These are phyloP conservation scores for Trichoderma asperelloides DNA, from an alignment of 495 filamentous ascomycete species.

Conservation along the genomic window DNA sequence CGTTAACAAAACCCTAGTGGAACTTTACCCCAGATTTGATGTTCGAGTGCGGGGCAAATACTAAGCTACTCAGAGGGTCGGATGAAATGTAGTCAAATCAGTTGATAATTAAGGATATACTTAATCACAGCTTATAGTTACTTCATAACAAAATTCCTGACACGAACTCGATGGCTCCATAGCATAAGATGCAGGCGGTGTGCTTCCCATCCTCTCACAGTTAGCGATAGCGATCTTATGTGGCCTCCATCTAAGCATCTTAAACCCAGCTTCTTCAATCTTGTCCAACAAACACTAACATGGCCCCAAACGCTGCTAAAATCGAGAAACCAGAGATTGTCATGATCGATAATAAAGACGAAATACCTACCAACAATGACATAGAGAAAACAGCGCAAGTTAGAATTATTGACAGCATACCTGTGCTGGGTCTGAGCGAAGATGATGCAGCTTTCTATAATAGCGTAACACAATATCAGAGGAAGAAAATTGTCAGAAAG, in stretches of 20 bases:
- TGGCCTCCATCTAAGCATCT: background rate
- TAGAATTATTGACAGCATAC: background rate
- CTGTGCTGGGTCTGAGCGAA: slow-evolving; percentile 4
- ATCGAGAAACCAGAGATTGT: background rate
- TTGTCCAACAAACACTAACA: background rate
- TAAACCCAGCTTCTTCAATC: background rate
- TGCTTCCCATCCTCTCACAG: background rate
- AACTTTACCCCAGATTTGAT: slow-evolving; percentile 6
- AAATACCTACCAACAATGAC: background rate
- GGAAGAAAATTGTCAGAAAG: background rate
- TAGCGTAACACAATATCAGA: background rate
- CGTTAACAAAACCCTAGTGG: background rate
- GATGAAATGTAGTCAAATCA: background rate
- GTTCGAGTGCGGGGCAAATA: background rate
- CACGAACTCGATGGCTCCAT: background rate
- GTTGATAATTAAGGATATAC: background rate
- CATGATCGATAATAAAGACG: background rate
- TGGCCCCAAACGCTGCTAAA: background rate
- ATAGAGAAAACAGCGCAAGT: background rate
- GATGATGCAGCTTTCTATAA: slow-evolving; percentile 3
- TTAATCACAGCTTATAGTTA: background rate
- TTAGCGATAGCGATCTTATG: background rate
- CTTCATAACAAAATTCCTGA: background rate
- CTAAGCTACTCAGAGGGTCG: background rate
- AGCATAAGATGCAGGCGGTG: background rate